Base-by-base conservation (phyloP, 805 yeast species). In the Suhomyces faveliae region DNA sequence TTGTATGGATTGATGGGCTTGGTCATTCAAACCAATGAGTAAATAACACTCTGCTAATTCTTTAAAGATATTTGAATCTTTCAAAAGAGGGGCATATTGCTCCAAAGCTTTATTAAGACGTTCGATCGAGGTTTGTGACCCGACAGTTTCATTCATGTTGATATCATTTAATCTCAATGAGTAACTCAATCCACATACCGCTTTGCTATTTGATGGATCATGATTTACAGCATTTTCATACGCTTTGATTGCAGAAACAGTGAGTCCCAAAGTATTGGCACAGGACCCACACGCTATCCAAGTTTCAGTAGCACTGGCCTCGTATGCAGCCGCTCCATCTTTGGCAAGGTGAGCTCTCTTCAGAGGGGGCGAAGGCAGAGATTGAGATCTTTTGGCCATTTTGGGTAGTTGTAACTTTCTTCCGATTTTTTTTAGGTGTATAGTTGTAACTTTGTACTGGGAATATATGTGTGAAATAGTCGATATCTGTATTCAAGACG, bases 31-130 rank as follows among this genome's bases (percentile, higher is more conserved):
- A 29, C 78, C 76, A 7, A 76, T 53, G 10, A 71, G 59, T 11
- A 77, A 55, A 54, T 81, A 80, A 46, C 82, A 75, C 49, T 78
- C 80, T 0, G 81, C 73, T 44, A 81, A 63, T 55, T 79, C 84
- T 43, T 68, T 72, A 69, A 78, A 76, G 4, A 81, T 53, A 5
- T 55, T 51, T 0, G 74, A 52, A 42, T 73, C 75, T 41, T 67
- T 67, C 24, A 68, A 59, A 19, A 80, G 58, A 1, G 62, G 62
- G 2, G 76, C 74, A 48, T 59, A 69, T 17, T 57, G 55, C 10
- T 66, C 70, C 40, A 77, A 61, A 3, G 77, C 61, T 22, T 67
- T 58, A 45, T 67, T 71, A 13, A 79, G 59, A 5, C 72, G 55
- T 35, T 71, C 76, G 9, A 76, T 68, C 4, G 79, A 65, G 5